Evolutionary conservation across 768 basidiomycete genomes (phyloP), one percentile per base, ranked within the genome.

Genomic region (Mycena belliarum): DNA sequence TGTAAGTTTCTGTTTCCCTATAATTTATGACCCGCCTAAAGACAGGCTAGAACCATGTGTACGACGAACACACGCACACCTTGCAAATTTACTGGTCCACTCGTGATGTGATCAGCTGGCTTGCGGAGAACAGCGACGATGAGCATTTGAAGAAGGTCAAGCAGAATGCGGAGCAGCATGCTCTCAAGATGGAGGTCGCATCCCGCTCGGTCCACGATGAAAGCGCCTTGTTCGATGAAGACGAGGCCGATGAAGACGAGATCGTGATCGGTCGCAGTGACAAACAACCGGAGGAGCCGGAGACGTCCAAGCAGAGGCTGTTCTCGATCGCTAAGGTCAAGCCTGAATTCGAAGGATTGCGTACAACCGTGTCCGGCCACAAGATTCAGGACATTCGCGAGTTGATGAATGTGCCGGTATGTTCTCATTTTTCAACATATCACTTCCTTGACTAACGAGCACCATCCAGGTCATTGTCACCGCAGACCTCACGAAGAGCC

Each of bases 81-180:
- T 82, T 99, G 18, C 88, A 95, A 73, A 89, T 98, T 60, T 98
- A 98, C 73, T 98, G 96, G 96, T 96, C 95, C 26, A 82, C 84
- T 67, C 85, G 88, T 58, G 95, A 98, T 68, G 96, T 98, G 59
- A 92, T 98, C 62, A 88, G 82, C 44, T 99, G 91, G 91, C 80
- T 99, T 45, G 93, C 94, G 21, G 94, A 95, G 73, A 92, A 93
- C 71, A 93, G 91, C 66, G 94, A 98, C 66, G 96, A 99, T 69
- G 93, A 95, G 67, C 95, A 98, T 69, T 76, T 99, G 61, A 90
- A 89, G 79, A 94, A 94, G 75, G 91, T 99, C 64, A 93, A 94
- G 69, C 87, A 91, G 73, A 91, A 89, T 63, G 93, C 91, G 0
- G 94, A 95, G 70, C 91, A 92, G 61, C 92, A 95, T 64, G 90